Base-by-base conservation (phyloP, 2,329 filamentous ascomycete genomes). In the Cladosporium sp. region DNA sequence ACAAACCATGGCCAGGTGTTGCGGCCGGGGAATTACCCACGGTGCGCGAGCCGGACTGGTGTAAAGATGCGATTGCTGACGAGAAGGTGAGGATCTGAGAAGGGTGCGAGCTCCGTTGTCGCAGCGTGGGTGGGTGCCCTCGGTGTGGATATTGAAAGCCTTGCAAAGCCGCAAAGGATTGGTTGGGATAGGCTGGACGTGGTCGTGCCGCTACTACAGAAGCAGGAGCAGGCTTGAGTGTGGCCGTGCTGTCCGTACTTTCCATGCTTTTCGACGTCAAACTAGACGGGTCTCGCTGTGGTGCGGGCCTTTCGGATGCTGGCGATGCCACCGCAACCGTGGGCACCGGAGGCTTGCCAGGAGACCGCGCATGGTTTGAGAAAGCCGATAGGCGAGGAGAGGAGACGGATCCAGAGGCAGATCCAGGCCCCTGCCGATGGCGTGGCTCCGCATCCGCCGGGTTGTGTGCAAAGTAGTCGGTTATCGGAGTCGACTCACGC, bases 111-210 rank as follows among this genome's bases (percentile, higher is more conserved):
- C 68, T 73, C 43, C 69, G 65, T 28, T 73, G 70, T 55, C 73
- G 69, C 10, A 71, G 63, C 46, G 68, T 65, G 2, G 71, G 70
- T 22, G 66, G 60, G 42, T 43, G 50, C 1, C 44, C 44, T 19
- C 70, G 58, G 56, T 67, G 63, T 43, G 74, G 70, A 53, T 76
- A 72, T 35, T 63, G 56, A 61, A 77, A 75, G 46, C 65, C 66
- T 46, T 76, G 74, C 32, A 77, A 66, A 2, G 74, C 74, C 43
- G 74, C 70, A 61, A 75, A 75, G 14, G 74, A 71, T 64, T 78
- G 75, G 59, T 77, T 75, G 43, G 75, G 75, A 58, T 71, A 77
- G 53, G 67, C 61, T 16, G 70, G 71, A 28, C 69, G 66, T 59
- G 53, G 56, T 51, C 69, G 64, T 31, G n/a, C 13, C n/a, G 16